phyloP scores from a whole-genome alignment of 2,329 filamentous ascomycete genomes.

The Fusarium compactum region DNA sequence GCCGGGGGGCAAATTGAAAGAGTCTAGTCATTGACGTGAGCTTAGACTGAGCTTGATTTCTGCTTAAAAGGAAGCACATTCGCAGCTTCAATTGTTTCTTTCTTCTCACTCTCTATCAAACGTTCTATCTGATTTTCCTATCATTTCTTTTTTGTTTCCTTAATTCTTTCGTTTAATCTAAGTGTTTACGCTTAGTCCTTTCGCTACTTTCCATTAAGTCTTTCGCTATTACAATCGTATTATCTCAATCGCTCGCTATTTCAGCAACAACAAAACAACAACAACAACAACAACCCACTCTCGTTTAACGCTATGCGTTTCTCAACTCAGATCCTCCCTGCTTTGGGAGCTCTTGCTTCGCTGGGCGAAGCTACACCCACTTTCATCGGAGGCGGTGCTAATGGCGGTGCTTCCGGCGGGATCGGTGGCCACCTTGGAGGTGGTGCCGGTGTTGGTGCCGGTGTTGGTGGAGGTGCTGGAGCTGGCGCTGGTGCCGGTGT shows the following conservation, averaged over 20 bases:
- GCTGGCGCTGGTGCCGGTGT: background rate
- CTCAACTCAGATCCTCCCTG: conserved; percentile 29
- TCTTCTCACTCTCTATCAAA: conserved; percentile 21
- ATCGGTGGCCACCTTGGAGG: conserved; percentile 13
- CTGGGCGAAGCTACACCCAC: conserved; percentile 38
- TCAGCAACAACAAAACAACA: conserved; percentile 1
- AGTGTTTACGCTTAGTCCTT: conserved; percentile 6
- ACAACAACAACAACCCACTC: background rate
- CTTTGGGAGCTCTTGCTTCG: conserved; percentile 38
- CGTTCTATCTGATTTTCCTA: conserved; percentile 29
- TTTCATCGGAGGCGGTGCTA: conserved; percentile 21
- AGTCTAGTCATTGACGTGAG: background rate
- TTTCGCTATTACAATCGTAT: conserved; percentile 3
- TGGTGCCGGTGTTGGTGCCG: conserved; percentile 12
- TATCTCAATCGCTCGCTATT: conserved; percentile 9
- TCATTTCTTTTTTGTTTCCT: conserved; percentile 14
- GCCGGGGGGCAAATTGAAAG: background rate
- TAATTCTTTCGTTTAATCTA: conserved; percentile 20
- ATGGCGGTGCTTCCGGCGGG: conserved; percentile 4
- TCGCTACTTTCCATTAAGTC: conserved; percentile 9
- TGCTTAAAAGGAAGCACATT: conserved; percentile 28
- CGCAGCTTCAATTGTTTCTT: conserved; percentile 8
- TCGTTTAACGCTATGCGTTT: conserved; percentile 37
- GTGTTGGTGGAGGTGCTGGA: background rate
- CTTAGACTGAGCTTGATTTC: conserved; percentile 2